phyloP scores from a whole-genome alignment of 257 asterid species.

The Solanum chmielewskii region DNA sequence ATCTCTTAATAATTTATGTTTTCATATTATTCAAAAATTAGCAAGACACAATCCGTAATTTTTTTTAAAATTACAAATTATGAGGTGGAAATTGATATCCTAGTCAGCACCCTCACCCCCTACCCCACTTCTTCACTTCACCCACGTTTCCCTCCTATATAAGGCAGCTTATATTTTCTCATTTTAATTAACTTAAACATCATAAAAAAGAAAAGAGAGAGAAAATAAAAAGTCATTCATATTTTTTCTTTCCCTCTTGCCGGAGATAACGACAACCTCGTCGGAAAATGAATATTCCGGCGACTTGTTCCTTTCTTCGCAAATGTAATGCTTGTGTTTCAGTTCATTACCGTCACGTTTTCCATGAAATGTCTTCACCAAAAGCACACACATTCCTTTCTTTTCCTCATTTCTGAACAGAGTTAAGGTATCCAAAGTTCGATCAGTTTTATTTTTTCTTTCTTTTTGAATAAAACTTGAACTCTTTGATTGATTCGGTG shows the following conservation, averaged over 20 bases:
- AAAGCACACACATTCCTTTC: background rate
- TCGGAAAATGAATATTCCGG: slow-evolving; percentile 56
- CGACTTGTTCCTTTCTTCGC: slow-evolving; percentile 3
- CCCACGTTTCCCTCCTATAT: background rate
- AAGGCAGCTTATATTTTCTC: background rate
- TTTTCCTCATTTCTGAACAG: background rate
- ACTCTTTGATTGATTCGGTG: background rate
- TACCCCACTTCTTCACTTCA: background rate
- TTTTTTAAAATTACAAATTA: background rate
- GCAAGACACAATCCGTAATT: background rate
- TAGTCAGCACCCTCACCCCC: background rate
- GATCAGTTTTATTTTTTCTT: background rate
- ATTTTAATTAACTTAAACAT: background rate
- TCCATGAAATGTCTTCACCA: slow-evolving; percentile 42
- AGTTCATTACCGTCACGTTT: slow-evolving; percentile 55
- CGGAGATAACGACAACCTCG: background rate
- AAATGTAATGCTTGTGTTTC: slow-evolving; percentile 27
- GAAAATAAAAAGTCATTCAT: background rate
- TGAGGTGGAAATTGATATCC: background rate
- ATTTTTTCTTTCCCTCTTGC: background rate
- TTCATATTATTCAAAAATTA: background rate
- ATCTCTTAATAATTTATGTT: background rate
- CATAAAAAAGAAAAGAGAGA: background rate
- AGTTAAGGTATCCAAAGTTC: background rate
- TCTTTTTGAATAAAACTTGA: background rate